phyloP scores from a whole-genome alignment of 192 early-diverging fungal genomes.

The Coemansia sp. region DNA sequence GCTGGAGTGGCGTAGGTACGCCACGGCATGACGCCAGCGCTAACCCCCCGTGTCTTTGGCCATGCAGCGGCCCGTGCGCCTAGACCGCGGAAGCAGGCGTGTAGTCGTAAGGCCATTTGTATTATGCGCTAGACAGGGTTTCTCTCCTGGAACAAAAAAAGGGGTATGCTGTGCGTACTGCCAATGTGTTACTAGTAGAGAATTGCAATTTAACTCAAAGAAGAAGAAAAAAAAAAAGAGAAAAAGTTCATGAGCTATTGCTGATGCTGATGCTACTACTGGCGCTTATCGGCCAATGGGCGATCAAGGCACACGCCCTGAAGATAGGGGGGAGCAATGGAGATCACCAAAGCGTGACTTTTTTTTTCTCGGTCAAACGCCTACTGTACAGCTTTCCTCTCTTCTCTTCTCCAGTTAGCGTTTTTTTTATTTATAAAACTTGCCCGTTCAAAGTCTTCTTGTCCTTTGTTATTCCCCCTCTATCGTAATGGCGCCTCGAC shows the following conservation, averaged over 20 bases:
- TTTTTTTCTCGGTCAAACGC: background rate
- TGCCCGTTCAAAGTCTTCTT: background rate
- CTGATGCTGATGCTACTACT: background rate
- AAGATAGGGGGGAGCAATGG: background rate
- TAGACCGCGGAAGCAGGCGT: slow-evolving; percentile 3
- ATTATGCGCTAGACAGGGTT: background rate
- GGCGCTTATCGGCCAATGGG: background rate
- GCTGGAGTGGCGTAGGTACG: background rate
- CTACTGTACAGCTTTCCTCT: background rate
- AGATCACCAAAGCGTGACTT: slow-evolving; percentile 6
- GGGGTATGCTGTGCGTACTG: background rate
- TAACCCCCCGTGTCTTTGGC: background rate
- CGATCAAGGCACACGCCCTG: background rate
- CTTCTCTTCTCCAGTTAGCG: background rate
- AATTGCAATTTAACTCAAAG: background rate
- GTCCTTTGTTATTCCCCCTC: background rate
- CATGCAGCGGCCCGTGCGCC: background rate
- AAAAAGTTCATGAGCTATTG: background rate
- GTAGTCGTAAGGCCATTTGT: background rate
- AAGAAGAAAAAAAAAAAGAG: background rate
- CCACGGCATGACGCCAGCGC: background rate
- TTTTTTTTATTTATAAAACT: background rate
- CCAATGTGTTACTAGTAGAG: background rate
- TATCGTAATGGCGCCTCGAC: slow-evolving; percentile 17
- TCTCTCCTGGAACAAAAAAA: background rate